These are phyloP conservation scores for Neolentinus lepideus DNA, from an alignment of 1,284 basidiomycete species.

Conservation along the genomic window DNA sequence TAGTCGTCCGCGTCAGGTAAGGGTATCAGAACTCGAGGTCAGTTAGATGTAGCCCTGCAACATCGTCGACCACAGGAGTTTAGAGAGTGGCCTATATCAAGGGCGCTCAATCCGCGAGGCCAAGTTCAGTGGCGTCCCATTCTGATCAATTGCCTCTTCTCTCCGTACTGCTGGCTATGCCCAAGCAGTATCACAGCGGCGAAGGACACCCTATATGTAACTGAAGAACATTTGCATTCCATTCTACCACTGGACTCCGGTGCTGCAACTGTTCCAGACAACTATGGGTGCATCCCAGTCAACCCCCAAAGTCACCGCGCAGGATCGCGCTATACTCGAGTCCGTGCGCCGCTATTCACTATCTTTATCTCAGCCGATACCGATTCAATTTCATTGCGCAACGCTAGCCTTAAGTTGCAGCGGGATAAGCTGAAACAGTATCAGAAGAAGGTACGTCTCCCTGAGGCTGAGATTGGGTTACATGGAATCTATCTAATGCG, in stretches of 20 bases:
- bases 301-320: slow-evolving; percentile 83
- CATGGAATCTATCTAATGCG: not conserved
- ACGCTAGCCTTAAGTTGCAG: slow-evolving; percentile 81
- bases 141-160: not conserved
- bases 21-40: not conserved
- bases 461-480: not conserved
- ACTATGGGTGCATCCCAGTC: slow-evolving; percentile 74
- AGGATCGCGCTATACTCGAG: slow-evolving; percentile 94
- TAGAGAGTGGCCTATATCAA: not conserved
- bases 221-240: not conserved
- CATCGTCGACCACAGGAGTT: not conserved
- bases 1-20: not conserved
- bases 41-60: not conserved
- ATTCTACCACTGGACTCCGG: not conserved
- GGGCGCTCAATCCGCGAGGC: not conserved
- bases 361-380: slow-evolving; percentile 14
- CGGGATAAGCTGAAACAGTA: slow-evolving; percentile 94
- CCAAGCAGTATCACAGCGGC: not conserved
- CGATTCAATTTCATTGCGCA: slow-evolving; percentile 1
- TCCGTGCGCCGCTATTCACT: slow-evolving; percentile 32
- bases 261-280: not conserved
- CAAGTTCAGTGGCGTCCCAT: not conserved
- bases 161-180: not conserved
- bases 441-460: slow-evolving; percentile 73
- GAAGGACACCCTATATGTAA: not conserved